Base-by-base conservation (phyloP, 257 asterid species). In the Schizonepeta tenuifolia region DNA sequence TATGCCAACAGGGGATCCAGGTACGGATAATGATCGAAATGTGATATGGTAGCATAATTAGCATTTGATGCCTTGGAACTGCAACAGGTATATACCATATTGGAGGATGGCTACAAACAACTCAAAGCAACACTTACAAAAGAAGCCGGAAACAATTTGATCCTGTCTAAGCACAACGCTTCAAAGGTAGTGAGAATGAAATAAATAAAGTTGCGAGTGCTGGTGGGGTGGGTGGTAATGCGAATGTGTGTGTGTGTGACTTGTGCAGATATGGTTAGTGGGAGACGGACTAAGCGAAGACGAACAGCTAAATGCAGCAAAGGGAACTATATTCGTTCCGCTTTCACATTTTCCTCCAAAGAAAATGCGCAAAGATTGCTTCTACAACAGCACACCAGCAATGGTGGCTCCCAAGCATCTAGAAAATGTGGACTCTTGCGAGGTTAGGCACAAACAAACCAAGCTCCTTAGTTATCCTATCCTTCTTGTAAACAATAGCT, bases 371-470 rank as follows among this genome's bases (percentile, higher is more conserved):
- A 84, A 73, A 13, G 94, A 93, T 74, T 88, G 93, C 64, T 54
- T 73, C 69, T 93, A 93, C 81, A 55, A 72, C 77, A 77, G 55
- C 76, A 93, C 95, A 50, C 98, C 98, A 41, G 91, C 98, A 54
- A 87, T 92, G 97, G 43, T 79, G 78, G 84, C 86, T 63, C 96
- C 98, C 58, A 80, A 73, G 57, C 83, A 88, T 80, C 93, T 92
- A 7, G 88, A 86, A 60, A 92, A 92, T 55, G 79, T 92, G 0
- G 94, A 92, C 86, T 90, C 96, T 46, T 92, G 98, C 43, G 98
- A 92, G 97, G 97, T 89, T 66, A 57, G 77, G 1, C 33, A 51
- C 7, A 24, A 31, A 8, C 43, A 38, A n/a, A 46, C 14, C 38
- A 24, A 31, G 17, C 33, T 58, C 14, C 0, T 14, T 71, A 47